Evolutionary conservation across 2,329 filamentous ascomycete species (phyloP), one percentile per base, ranked within the genome.

Genomic region (Fusarium bactridioides): DNA sequence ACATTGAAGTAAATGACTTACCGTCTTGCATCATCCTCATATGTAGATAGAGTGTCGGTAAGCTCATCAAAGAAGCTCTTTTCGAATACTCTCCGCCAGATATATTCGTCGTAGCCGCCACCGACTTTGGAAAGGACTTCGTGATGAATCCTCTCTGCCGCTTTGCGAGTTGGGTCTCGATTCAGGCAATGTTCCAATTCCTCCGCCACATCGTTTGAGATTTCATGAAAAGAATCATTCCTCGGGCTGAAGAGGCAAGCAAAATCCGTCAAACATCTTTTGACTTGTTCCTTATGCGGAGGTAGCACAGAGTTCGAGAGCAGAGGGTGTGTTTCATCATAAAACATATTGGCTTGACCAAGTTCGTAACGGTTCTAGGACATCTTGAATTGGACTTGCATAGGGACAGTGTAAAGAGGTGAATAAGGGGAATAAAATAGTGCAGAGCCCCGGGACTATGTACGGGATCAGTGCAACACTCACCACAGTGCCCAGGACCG

Each of bases 211-310:
- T 15, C 1, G 5, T 19, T 6, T 3, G 12, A 23, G 3, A 6
- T 11, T 15, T 19, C 10, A 16, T 21, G 18, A 16, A 37, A 25
- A 11, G 48, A 21, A 12, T 21, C 13, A 7, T 4, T 15, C 5
- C 33, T 23, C 3, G 2, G 33, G 9, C 25, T 13, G 16, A 55
- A 35, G 7, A 58, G 18, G 38, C 64, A 71, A 3, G 68, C 64
- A 21, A 71, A 69, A 25, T 71, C 72, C 6, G 67, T 57, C 10
- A 71, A 58, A 15, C 44, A 69, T 7, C 43, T 50, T 35, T 57
- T 57, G n/a, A 71, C n/a, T 3, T 25, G 6, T n/a, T 74, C 64
- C 4, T 65, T 56, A 27, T 73, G 72, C 11, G 55, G 43, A 58
- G 72, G 64, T 10, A 47, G 59, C 18, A 41, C 35, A 27, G 18